Evolutionary conservation across 768 basidiomycete species (phyloP).

Genomic region (Kwoniella bestiolae): DNA sequence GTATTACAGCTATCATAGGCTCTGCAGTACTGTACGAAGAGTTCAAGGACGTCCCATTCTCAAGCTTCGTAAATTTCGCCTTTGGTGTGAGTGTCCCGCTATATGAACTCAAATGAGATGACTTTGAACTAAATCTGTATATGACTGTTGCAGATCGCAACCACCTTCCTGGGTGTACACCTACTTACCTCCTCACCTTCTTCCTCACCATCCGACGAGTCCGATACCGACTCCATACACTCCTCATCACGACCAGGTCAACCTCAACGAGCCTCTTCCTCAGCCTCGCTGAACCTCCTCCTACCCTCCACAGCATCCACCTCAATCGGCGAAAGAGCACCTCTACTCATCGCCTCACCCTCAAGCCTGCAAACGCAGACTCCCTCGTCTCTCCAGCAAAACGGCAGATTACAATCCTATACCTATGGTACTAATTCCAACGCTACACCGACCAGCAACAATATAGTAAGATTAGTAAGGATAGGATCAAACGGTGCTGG

Average conservation of each 20-base stretch:
- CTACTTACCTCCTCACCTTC: conserved; percentile 66
- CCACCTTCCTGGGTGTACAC: conserved; percentile 89
- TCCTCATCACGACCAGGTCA: neutral
- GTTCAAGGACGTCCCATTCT: conserved; percentile 76
- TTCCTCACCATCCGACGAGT: neutral
- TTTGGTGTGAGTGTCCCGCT: conserved; percentile 45
- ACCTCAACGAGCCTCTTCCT: conserved; percentile 25
- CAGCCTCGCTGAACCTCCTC: conserved; percentile 29
- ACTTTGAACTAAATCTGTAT: neutral
- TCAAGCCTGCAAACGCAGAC: neutral
- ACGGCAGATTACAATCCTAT: neutral
- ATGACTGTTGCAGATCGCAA: conserved; percentile 61
- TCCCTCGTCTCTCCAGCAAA: neutral
- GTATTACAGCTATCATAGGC: conserved; percentile 72
- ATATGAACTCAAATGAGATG: neutral
- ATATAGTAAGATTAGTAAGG: conserved; percentile 19
- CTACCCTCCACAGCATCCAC: conserved; percentile 13
- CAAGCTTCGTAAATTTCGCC: conserved; percentile 45
- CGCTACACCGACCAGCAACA: conserved; percentile 2
- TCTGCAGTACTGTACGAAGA: conserved; percentile 94
- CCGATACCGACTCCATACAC: neutral
- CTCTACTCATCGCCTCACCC: conserved; percentile 1
- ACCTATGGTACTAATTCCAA: neutral
- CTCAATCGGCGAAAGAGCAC: conserved; percentile 27
- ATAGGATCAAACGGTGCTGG: conserved; percentile 33